Evolutionary conservation across 2,329 filamentous ascomycete species (phyloP).

Genomic region (Colletotrichum gloeosporioides): DNA sequence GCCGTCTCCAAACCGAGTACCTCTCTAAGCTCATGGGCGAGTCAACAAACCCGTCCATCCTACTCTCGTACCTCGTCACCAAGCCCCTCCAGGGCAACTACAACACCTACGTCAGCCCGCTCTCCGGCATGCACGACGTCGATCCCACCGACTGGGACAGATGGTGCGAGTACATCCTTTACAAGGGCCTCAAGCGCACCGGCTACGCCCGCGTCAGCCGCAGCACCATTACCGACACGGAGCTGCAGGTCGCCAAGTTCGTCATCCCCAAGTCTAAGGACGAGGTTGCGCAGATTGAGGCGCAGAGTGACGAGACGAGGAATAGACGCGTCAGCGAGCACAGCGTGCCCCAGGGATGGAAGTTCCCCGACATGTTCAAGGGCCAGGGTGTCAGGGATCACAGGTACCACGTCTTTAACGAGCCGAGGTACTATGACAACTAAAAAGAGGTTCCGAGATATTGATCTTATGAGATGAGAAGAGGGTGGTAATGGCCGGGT

Average conservation of each 20-base stretch:
- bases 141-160: constrained; percentile 93
- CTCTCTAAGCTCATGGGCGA: constrained; percentile 87
- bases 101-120: constrained; percentile 88
- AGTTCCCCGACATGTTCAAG: constrained; percentile 85
- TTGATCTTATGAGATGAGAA: neutral
- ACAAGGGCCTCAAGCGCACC: constrained; percentile 83
- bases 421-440: constrained; percentile 74
- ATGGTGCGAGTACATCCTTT: constrained; percentile 99
- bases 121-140: constrained; percentile 93
- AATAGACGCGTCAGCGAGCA: constrained; percentile 68
- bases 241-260: constrained; percentile 96
- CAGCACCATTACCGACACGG: constrained; percentile 94
- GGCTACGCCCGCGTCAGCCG: constrained; percentile 91
- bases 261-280: constrained; percentile 75
- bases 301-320: constrained; percentile 57
- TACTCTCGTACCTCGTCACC: constrained; percentile 92
- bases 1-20: constrained; percentile 85
- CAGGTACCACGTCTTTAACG: constrained; percentile 92
- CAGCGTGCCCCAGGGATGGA: constrained; percentile 76
- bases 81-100: constrained; percentile 93
- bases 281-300: constrained; percentile 51
- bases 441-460: constrained; percentile 23
- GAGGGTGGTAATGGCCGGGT: neutral
- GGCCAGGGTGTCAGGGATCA: constrained; percentile 89
- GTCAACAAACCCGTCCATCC: constrained; percentile 78